Conservation (phyloP, 495 filamentous ascomycete genomes). For the Daldinia decipiens region DNA sequence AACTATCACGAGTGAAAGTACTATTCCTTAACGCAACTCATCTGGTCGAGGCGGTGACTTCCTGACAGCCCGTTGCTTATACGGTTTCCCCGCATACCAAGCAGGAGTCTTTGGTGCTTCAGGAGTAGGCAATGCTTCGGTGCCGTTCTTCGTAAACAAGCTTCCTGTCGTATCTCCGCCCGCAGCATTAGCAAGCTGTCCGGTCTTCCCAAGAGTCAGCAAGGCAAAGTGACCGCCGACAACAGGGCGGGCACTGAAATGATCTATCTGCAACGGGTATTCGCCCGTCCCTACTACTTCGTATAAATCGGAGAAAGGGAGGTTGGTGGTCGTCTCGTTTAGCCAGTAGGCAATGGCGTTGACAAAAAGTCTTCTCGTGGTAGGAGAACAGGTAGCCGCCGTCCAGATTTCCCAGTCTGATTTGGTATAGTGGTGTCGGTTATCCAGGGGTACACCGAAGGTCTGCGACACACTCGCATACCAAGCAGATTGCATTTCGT, state of each 20-base stretch:
- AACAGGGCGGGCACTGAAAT: conserved; percentile 62
- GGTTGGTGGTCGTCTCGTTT: conserved; percentile 68
- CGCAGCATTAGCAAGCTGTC: conserved; percentile 64
- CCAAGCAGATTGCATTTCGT: conserved; percentile 75
- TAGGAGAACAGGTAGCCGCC: conserved; percentile 68
- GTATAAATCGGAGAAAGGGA: conserved; percentile 51
- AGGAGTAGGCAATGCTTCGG: conserved; percentile 17
- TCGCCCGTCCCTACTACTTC: conserved; percentile 53
- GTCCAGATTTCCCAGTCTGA: conserved; percentile 83
- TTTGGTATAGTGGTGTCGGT: conserved; percentile 78
- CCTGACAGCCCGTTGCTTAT: conserved; percentile 21
- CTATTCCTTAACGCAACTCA: not conserved
- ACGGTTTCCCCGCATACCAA: conserved; percentile 15
- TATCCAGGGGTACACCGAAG: conserved; percentile 81
- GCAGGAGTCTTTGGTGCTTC: conserved; percentile 16
- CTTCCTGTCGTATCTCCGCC: conserved; percentile 54
- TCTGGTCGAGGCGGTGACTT: conserved; percentile 4
- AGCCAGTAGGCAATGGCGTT: conserved; percentile 75
- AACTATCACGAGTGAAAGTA: not conserved
- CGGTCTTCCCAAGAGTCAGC: conserved; percentile 61
- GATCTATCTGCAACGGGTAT: conserved; percentile 37
- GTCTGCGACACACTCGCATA: conserved; percentile 72
- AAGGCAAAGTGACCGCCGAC: conserved; percentile 67
- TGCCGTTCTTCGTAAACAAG: conserved; percentile 39
- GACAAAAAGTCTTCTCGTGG: conserved; percentile 68